Percentiles rank a stretch among this genome's conserved stretches.
Evolutionary conservation across 169 alveolate species (phyloP).

Genomic region (Plasmodium gaboni): DNA sequence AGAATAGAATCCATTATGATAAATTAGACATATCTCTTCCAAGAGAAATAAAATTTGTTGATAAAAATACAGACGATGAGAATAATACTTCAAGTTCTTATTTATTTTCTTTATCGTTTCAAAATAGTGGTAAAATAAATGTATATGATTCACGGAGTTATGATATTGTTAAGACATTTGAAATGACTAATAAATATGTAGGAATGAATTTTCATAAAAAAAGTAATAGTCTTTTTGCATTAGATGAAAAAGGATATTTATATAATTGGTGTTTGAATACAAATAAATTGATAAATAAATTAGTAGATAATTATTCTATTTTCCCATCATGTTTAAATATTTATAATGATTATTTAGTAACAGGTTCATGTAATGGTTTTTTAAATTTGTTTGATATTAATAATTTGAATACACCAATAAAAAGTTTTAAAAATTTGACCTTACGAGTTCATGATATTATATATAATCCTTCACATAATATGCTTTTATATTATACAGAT

Average conservation of each 20-base stretch:
- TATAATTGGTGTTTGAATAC: constrained; percentile 76
- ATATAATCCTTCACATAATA: constrained; percentile 33
- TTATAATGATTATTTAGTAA: constrained; percentile 33
- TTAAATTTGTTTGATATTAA: constrained; percentile 58
- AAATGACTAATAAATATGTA: constrained; percentile 40
- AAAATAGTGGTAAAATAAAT: constrained; percentile 37
- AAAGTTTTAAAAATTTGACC: constrained; percentile 62
- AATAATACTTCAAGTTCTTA: background rate
- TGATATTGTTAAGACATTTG: constrained; percentile 44
- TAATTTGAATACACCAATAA: constrained; percentile 39
- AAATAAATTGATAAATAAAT: constrained; percentile 31
- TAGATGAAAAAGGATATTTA: constrained; percentile 64
- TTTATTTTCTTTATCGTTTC: constrained; percentile 41
- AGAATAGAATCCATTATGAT: constrained; percentile 43
- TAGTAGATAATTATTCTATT: constrained; percentile 66
- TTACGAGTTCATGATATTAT: constrained; percentile 27
- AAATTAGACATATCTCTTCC: constrained; percentile 1
- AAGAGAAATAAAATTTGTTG: constrained; percentile 54
- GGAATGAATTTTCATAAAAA: constrained; percentile 72
- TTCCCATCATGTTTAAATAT: constrained; percentile 63
- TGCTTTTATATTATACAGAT: constrained; percentile 46
- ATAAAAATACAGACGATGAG: background rate
- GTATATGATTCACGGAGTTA: constrained; percentile 49
- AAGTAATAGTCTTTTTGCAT: constrained; percentile 52
- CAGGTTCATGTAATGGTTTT: constrained; percentile 56